phyloP scores from a whole-genome alignment of 768 basidiomycete species.

The Clavulina sp. region DNA sequence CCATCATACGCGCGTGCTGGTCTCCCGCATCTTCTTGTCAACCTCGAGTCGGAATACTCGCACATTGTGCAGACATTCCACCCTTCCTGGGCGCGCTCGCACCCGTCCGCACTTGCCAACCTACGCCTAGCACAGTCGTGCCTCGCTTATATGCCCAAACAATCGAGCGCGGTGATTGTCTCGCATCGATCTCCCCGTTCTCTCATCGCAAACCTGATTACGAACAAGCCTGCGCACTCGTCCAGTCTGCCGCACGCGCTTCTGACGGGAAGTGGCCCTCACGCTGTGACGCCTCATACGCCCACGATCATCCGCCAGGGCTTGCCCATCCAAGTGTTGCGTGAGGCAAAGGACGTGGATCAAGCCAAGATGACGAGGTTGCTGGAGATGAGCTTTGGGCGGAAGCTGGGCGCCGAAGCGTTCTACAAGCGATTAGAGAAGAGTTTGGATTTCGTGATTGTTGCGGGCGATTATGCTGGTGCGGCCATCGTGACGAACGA shows the following conservation, averaged over 20 bases:
- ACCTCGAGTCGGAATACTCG: slow-evolving; percentile 70
- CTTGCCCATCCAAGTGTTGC: slow-evolving; percentile 67
- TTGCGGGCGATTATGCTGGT: slow-evolving; percentile 90
- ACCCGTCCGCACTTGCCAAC: slow-evolving; percentile 78
- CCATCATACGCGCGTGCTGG: slow-evolving; percentile 94
- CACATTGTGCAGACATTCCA: slow-evolving; percentile 79
- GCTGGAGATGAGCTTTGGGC: slow-evolving; percentile 74
- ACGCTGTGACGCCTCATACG: slow-evolving; percentile 73
- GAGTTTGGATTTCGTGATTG: slow-evolving; percentile 75
- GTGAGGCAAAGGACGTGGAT: slow-evolving; percentile 49
- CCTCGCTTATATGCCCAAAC: slow-evolving; percentile 78
- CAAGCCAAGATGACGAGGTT: slow-evolving; percentile 54
- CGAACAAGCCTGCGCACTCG: slow-evolving; percentile 91
- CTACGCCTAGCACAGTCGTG: slow-evolving; percentile 72
- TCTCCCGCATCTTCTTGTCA: slow-evolving; percentile 89
- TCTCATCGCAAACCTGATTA: slow-evolving; percentile 92
- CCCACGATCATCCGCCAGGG: slow-evolving; percentile 87
- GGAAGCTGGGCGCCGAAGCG: slow-evolving; percentile 45
- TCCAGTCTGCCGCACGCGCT: slow-evolving; percentile 90
- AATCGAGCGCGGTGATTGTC: slow-evolving; percentile 91
- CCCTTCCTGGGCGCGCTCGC: slow-evolving; percentile 49
- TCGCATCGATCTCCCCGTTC: slow-evolving; percentile 92
- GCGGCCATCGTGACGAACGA: slow-evolving; percentile 80
- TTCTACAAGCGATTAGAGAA: slow-evolving; percentile 68
- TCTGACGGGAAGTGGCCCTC: slow-evolving; percentile 48